Evolutionary conservation across 495 filamentous ascomycete species (phyloP).

Genomic region (Hapsidospora chrysogenum): DNA sequence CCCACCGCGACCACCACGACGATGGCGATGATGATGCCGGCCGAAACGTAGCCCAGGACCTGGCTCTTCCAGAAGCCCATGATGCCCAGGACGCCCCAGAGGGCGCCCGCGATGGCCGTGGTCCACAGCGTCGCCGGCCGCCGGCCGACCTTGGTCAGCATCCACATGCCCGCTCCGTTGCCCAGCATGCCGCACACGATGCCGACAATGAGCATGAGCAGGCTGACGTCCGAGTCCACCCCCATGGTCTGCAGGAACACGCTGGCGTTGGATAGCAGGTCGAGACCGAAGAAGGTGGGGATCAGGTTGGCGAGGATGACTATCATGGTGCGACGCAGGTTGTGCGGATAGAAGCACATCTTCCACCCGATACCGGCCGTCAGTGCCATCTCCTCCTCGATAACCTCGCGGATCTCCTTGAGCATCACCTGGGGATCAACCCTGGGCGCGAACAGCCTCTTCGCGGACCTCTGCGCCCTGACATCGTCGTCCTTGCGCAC

Average conservation of each 20-base stretch:
- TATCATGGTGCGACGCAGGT: constrained; percentile 14
- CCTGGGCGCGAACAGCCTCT: no score
- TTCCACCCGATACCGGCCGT: constrained; percentile 3
- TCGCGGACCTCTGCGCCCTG: constrained; percentile 12
- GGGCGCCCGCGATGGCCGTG: constrained; percentile 4
- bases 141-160: constrained; percentile 7
- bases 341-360: constrained; percentile 9
- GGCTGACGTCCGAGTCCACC: constrained; percentile 6
- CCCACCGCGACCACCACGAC: constrained; percentile 7
- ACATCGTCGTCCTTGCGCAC: constrained; percentile 25
- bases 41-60: neutral
- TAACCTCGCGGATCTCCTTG: no score
- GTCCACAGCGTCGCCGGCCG: constrained; percentile 8
- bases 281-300: constrained; percentile 9
- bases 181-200: constrained; percentile 8
- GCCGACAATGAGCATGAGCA: constrained; percentile 9
- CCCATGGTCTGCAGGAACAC: constrained; percentile 12
- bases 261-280: constrained; percentile 8
- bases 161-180: constrained; percentile 7
- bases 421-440: no score
- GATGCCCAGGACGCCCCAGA: constrained; percentile 10
- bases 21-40: constrained; percentile 5
- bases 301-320: constrained; percentile 9
- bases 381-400: no score
- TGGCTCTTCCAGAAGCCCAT: constrained; percentile 7